phyloP scores from a whole-genome alignment of 2,329 filamentous ascomycete genomes.

The Alternaria burnsii region DNA sequence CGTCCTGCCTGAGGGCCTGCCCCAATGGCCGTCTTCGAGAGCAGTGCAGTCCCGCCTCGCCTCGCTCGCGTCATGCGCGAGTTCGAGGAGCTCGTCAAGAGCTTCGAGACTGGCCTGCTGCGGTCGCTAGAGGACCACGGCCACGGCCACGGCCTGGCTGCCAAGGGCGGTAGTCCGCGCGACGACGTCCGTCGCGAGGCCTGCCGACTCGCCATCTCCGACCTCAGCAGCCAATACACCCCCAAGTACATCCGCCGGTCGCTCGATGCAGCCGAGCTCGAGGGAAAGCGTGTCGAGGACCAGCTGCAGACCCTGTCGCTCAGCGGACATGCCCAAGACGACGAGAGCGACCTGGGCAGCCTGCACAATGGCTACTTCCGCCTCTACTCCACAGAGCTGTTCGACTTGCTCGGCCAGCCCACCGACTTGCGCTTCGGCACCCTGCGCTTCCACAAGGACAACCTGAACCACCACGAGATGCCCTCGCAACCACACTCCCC shows the following conservation, averaged over 20 bases:
- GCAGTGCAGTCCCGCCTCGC: slow-evolving; percentile 28
- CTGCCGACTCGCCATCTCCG: slow-evolving; percentile 44
- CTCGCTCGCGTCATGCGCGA: slow-evolving; percentile 46
- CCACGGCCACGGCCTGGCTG: slow-evolving; percentile 1
- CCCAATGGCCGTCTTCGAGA: slow-evolving; percentile 43
- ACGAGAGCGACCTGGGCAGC: slow-evolving; percentile 26
- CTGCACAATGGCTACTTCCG: slow-evolving; percentile 48
- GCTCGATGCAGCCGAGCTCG: slow-evolving; percentile 39
- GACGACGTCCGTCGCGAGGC: slow-evolving; percentile 40
- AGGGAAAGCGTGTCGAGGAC: slow-evolving; percentile 43
- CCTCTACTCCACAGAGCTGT: slow-evolving; percentile 48
- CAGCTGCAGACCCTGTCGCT: slow-evolving; percentile 34
- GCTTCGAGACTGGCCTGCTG: slow-evolving; percentile 42
- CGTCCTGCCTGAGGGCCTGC: slow-evolving; percentile 15
- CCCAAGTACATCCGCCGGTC: slow-evolving; percentile 45
- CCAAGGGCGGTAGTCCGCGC: slow-evolving; percentile 10
- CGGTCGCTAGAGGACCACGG: slow-evolving; percentile 34
- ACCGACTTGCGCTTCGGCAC: slow-evolving; percentile 48
- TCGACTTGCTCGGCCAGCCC: slow-evolving; percentile 47
- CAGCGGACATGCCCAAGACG: slow-evolving; percentile 5
- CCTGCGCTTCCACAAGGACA: slow-evolving; percentile 42
- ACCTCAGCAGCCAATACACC: slow-evolving; percentile 42
- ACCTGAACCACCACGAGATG: slow-evolving; percentile 1
- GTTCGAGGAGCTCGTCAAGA: slow-evolving; percentile 42
- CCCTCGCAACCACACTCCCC: slow-evolving; percentile 2